A percentile compares a stretch with the other conserved stretches of the same genome.
Conservation (phyloP, 352 stramenopile species). For the Globisporangium iwayamae region DNA sequence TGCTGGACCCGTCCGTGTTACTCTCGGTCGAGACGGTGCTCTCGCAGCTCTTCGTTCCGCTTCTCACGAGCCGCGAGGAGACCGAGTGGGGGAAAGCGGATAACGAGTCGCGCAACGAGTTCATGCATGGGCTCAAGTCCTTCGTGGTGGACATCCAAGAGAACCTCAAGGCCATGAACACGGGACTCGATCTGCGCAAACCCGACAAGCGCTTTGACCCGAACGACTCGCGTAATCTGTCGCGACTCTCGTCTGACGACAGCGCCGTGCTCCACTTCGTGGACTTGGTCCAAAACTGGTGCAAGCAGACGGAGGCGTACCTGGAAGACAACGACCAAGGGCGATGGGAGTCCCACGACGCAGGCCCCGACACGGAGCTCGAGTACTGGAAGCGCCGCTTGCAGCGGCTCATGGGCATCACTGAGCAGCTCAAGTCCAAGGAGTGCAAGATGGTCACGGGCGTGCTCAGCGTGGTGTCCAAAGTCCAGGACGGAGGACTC, state of each 20-base stretch:
- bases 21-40: conserved; percentile 69
- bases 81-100: conserved; percentile 68
- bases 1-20: conserved; percentile 67
- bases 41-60: conserved; percentile 66
- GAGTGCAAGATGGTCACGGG: conserved; percentile 86
- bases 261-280: conserved; percentile 77
- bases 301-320: conserved; percentile 82
- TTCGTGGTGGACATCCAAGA: conserved; percentile 87
- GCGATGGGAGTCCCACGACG: conserved; percentile 78
- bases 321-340: conserved; percentile 82
- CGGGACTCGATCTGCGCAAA: conserved; percentile 84
- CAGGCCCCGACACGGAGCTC: conserved; percentile 75
- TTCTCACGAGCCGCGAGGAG: conserved; percentile 36
- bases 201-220: conserved; percentile 80
- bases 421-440: conserved; percentile 87
- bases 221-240: conserved; percentile 66
- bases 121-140: conserved; percentile 72
- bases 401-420: conserved; percentile 84
- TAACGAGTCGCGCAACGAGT: conserved; percentile 71
- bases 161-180: conserved; percentile 87
- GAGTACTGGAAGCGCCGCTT: conserved; percentile 86
- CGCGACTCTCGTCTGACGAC: conserved; percentile 63
- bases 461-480: conserved; percentile 79
- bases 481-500: conserved; percentile 58
- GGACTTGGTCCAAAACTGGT: conserved; percentile 88